Evolutionary conservation across 2,329 filamentous ascomycete species (phyloP).

Genomic region (Epichloe sylvatica): DNA sequence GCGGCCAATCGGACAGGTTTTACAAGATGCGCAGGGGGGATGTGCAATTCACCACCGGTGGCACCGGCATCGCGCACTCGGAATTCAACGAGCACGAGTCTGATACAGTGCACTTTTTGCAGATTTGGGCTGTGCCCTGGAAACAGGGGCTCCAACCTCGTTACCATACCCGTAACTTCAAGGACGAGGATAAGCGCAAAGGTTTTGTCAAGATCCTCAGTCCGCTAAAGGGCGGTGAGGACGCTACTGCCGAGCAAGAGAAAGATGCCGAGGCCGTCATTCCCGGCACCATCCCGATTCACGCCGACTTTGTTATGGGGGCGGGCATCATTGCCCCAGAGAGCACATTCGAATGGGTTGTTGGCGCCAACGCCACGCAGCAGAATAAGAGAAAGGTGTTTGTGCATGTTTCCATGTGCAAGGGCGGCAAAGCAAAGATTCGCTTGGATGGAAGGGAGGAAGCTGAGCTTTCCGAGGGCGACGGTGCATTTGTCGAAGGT

Average conservation of each 20-base stretch:
- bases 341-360: slow-evolving; percentile 53
- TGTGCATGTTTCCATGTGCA: slow-evolving; percentile 69
- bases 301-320: slow-evolving; percentile 73
- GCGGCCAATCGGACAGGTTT: slow-evolving; percentile 46
- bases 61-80: slow-evolving; percentile 64
- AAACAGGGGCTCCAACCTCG: slow-evolving; percentile 54
- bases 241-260: slow-evolving; percentile 49
- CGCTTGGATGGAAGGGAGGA: slow-evolving; percentile 52
- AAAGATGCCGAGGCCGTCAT: slow-evolving; percentile 46
- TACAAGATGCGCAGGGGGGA: slow-evolving; percentile 63
- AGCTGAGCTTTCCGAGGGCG: slow-evolving; percentile 55
- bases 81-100: slow-evolving; percentile 65
- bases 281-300: slow-evolving; percentile 61
- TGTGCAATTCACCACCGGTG: slow-evolving; percentile 83
- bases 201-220: slow-evolving; percentile 64
- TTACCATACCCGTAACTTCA: slow-evolving; percentile 63
- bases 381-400: slow-evolving; percentile 57
- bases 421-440: slow-evolving; percentile 59
- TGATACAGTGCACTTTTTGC: slow-evolving; percentile 68
- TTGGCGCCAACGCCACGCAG: slow-evolving; percentile 45
- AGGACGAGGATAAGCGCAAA: slow-evolving; percentile 57
- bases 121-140: slow-evolving; percentile 81
- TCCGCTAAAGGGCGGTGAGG: slow-evolving; percentile 51
- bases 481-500: slow-evolving; percentile 61
- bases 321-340: slow-evolving; percentile 58